Evolutionary conservation across 768 basidiomycete species (phyloP).

Genomic region (Hygrophoropsis aurantiaca): DNA sequence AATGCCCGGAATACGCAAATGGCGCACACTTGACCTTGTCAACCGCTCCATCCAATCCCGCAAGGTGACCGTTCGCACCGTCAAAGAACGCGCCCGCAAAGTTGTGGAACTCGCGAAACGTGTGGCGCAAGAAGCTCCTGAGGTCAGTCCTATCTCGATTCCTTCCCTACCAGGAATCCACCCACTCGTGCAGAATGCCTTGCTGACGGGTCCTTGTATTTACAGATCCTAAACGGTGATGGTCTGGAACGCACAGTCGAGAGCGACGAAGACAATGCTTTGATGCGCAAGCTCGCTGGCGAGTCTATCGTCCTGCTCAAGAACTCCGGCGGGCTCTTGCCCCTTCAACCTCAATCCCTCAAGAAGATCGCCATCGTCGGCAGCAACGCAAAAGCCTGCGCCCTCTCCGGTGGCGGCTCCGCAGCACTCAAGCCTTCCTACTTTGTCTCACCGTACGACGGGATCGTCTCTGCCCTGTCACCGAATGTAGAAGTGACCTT

Average conservation of each 20-base stretch:
- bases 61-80: constrained; percentile 62
- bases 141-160: constrained; percentile 37
- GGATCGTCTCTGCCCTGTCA: constrained; percentile 60
- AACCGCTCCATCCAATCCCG: constrained; percentile 57
- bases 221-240: constrained; percentile 69
- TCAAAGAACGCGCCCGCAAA: constrained; percentile 65
- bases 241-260: constrained; percentile 66
- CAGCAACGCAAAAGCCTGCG: constrained; percentile 56
- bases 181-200: background rate
- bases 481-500: constrained; percentile 55
- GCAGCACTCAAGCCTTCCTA: constrained; percentile 71
- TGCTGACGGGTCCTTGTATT: too few species aligned
- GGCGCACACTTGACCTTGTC: constrained; percentile 68
- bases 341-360: constrained; percentile 39
- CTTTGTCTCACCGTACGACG: constrained; percentile 75
- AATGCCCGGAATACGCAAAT: constrained; percentile 77
- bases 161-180: background rate
- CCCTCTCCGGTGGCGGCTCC: constrained; percentile 78
- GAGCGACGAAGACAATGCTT: constrained; percentile 54
- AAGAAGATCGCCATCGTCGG: constrained; percentile 79
- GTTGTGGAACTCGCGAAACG: constrained; percentile 72
- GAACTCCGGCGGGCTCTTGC: constrained; percentile 51
- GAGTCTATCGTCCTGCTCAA: constrained; percentile 76
- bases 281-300: constrained; percentile 68
- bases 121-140: constrained; percentile 64